These are phyloP conservation scores for Neofusicoccum ribis DNA, from an alignment of 2,329 filamentous ascomycete species.

Conservation along the genomic window DNA sequence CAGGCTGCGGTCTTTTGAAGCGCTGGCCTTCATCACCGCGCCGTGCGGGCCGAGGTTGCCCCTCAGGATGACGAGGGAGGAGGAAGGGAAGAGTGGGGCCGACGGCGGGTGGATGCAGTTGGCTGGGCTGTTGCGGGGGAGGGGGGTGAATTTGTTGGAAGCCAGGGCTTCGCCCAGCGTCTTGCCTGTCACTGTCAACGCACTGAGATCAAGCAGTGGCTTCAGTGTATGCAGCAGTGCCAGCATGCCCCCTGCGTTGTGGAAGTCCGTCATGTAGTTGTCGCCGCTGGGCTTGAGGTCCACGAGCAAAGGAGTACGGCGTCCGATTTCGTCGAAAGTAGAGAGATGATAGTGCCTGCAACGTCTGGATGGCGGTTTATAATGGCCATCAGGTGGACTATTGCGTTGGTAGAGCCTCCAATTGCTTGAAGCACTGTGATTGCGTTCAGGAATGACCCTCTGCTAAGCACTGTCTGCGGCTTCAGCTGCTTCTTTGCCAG, in stretches of 20 bases:
- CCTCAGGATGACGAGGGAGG: conserved; percentile 79
- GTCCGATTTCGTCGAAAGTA: conserved; percentile 74
- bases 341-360: conserved; percentile 76
- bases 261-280: conserved; percentile 85
- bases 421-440: conserved; percentile 48
- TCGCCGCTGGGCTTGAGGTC: conserved; percentile 80
- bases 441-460: conserved; percentile 51
- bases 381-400: conserved; percentile 48
- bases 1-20: conserved; percentile 70
- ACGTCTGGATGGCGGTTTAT: conserved; percentile 52
- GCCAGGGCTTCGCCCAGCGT: conserved; percentile 77
- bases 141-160: conserved; percentile 63
- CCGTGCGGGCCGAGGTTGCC: conserved; percentile 86
- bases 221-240: conserved; percentile 80
- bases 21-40: conserved; percentile 90
- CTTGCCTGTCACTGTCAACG: conserved; percentile 76
- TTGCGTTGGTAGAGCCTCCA: conserved; percentile 46
- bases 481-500: conserved; percentile 33
- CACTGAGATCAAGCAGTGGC: conserved; percentile 72
- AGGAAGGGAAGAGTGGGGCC: conserved; percentile 79
- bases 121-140: conserved; percentile 64
- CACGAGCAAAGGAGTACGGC: conserved; percentile 79
- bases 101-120: conserved; percentile 73
- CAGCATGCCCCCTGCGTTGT: conserved; percentile 77
- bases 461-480: conserved; percentile 38